Percentiles rank a stretch among this genome's conserved stretches.
phyloP scores from a whole-genome alignment of 176 grass and related monocot species.

The Cenchrus fungigraminus region DNA sequence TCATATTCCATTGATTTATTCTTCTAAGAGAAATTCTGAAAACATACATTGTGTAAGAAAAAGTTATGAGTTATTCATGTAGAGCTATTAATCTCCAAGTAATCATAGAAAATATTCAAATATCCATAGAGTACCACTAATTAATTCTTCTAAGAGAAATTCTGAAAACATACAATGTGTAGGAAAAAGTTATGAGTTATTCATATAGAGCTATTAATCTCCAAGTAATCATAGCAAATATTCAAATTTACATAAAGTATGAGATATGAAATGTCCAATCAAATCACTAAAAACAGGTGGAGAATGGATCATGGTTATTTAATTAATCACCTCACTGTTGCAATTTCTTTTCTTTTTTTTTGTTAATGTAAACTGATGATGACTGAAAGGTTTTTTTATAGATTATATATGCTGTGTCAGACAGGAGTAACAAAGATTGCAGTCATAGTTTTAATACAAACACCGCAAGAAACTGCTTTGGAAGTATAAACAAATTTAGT shows the following conservation, averaged over 20 bases:
- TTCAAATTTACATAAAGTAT: too few species aligned
- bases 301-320: background rate
- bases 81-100: background rate
- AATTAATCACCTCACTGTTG: too few species aligned
- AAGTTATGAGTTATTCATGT: background rate
- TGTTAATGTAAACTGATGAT: too few species aligned
- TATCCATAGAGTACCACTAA: too few species aligned
- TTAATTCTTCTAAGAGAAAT: background rate
- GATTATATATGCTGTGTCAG: too few species aligned
- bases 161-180: background rate
- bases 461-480: too few species aligned
- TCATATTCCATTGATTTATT: background rate
- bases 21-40: background rate
- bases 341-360: too few species aligned
- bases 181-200: background rate
- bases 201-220: background rate
- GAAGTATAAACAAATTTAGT: too few species aligned
- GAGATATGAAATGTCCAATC: background rate
- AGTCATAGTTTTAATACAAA: too few species aligned
- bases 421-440: too few species aligned
- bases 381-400: too few species aligned
- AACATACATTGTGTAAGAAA: background rate
- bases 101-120: background rate
- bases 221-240: background rate
- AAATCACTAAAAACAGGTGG: background rate